phyloP scores from a whole-genome alignment of 1,284 basidiomycete species.

The Ustilago tritici region DNA sequence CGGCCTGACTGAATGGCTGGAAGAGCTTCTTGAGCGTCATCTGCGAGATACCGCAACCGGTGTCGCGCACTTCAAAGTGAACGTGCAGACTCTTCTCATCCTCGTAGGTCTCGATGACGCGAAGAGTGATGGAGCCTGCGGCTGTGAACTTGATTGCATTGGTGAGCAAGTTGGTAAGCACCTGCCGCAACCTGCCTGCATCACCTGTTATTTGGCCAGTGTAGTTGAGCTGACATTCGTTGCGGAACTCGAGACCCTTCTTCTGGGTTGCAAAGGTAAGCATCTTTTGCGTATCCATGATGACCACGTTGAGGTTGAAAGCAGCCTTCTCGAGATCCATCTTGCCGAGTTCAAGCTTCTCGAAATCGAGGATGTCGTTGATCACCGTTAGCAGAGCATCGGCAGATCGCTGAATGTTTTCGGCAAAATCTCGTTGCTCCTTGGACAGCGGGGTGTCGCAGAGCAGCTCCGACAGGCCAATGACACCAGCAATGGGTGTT shows the following conservation, averaged over 20 bases:
- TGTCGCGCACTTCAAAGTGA: slow-evolving; percentile 68
- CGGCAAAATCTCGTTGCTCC: slow-evolving; percentile 71
- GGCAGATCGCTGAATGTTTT: slow-evolving; percentile 71
- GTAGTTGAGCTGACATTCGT: slow-evolving; percentile 59
- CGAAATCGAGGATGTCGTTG: slow-evolving; percentile 72
- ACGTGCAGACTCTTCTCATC: slow-evolving; percentile 56
- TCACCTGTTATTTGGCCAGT: slow-evolving; percentile 63
- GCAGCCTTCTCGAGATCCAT: slow-evolving; percentile 71
- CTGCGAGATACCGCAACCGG: slow-evolving; percentile 69
- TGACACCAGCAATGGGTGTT: slow-evolving; percentile 70
- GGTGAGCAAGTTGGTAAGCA: slow-evolving; percentile 70
- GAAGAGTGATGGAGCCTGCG: slow-evolving; percentile 65
- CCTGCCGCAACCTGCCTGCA: slow-evolving; percentile 65
- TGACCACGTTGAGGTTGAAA: slow-evolving; percentile 70
- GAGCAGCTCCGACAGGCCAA: slow-evolving; percentile 69
- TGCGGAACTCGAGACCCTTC: slow-evolving; percentile 68
- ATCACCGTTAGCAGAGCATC: slow-evolving; percentile 72
- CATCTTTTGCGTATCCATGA: slow-evolving; percentile 68
- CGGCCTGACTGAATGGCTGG: slow-evolving; percentile 68
- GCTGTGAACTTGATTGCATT: slow-evolving; percentile 71
- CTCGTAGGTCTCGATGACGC: slow-evolving; percentile 61
- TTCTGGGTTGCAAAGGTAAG: slow-evolving; percentile 68
- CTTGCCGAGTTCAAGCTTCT: slow-evolving; percentile 71
- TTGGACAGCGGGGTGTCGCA: slow-evolving; percentile 67
- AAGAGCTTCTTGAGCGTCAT: slow-evolving; percentile 67